phyloP scores from a whole-genome alignment of 805 yeast species.

The Sugiyamaella valdiviana region DNA sequence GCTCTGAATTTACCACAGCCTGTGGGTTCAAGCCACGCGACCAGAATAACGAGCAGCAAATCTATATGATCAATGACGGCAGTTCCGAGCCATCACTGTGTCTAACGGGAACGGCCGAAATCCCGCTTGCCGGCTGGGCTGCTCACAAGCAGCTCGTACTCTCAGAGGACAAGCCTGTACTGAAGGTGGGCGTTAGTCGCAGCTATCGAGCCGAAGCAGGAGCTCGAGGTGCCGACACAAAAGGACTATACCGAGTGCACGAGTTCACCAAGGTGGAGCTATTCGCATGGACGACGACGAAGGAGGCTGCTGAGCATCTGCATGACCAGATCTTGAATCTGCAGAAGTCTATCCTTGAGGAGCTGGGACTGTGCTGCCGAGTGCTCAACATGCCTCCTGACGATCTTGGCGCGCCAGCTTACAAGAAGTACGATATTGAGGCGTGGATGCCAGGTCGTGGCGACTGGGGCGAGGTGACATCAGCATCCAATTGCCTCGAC shows the following conservation, averaged over 20 bases:
- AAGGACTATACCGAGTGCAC: conserved; percentile 89
- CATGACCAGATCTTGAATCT: conserved; percentile 55
- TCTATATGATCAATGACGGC: conserved; percentile 50
- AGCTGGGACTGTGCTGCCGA: conserved; percentile 72
- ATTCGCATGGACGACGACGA: conserved; percentile 57
- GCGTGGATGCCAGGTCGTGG: conserved; percentile 99
- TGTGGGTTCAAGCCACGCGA: conserved; percentile 96
- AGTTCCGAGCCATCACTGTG: conserved; percentile 40
- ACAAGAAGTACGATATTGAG: conserved; percentile 85
- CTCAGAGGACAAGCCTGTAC: conserved; percentile 39
- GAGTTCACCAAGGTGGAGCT: conserved; percentile 94
- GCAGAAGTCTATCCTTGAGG: conserved; percentile 57
- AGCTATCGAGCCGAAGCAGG: conserved; percentile 96
- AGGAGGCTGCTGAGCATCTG: conserved; percentile 31
- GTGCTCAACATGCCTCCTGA: conserved; percentile 83
- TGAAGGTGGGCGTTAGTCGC: conserved; percentile 74
- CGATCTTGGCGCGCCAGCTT: conserved; percentile 92
- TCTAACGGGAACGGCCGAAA: conserved; percentile 91
- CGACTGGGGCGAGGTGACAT: conserved; percentile 85
- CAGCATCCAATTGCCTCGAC: conserved; percentile 88
- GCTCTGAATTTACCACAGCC: conserved; percentile 68
- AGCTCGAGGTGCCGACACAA: conserved; percentile 86
- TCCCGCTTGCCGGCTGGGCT: conserved; percentile 78
- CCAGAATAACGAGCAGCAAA: conserved; percentile 76
- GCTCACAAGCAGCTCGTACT: conserved; percentile 43